phyloP scores from a whole-genome alignment of 345 rosid species.

The Pistacia vera region DNA sequence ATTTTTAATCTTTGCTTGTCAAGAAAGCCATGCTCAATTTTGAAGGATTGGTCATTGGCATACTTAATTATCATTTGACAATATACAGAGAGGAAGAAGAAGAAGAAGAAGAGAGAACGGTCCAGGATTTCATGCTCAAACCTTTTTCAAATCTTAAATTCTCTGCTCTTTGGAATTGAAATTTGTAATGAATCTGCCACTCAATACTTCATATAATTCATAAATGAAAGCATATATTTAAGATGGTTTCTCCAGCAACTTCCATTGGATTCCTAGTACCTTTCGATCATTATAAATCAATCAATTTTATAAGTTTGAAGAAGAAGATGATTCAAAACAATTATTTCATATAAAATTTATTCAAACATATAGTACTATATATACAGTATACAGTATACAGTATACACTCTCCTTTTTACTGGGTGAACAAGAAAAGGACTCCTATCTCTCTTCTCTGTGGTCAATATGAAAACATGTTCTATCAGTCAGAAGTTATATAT shows the following conservation, averaged over 20 bases:
- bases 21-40: neutral
- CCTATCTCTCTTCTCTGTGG: neutral
- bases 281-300: neutral
- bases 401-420: neutral
- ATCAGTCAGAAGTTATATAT: neutral
- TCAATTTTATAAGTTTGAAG: neutral
- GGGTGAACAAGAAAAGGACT: neutral
- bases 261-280: neutral
- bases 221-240: neutral
- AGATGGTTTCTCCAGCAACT: neutral
- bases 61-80: neutral
- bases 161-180: neutral
- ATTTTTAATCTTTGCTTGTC: neutral
- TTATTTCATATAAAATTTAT: neutral
- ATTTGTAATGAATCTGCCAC: neutral
- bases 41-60: no score
- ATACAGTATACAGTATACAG: neutral
- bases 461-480: constrained; percentile 10
- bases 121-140: constrained; percentile 1
- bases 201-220: no score
- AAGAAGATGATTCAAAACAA: neutral
- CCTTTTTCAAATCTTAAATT: neutral
- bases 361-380: neutral
- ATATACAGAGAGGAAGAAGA: neutral
- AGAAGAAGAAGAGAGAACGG: neutral